phyloP scores from a whole-genome alignment of 2,329 filamentous ascomycete genomes.

The Colletotrichum somersetense region DNA sequence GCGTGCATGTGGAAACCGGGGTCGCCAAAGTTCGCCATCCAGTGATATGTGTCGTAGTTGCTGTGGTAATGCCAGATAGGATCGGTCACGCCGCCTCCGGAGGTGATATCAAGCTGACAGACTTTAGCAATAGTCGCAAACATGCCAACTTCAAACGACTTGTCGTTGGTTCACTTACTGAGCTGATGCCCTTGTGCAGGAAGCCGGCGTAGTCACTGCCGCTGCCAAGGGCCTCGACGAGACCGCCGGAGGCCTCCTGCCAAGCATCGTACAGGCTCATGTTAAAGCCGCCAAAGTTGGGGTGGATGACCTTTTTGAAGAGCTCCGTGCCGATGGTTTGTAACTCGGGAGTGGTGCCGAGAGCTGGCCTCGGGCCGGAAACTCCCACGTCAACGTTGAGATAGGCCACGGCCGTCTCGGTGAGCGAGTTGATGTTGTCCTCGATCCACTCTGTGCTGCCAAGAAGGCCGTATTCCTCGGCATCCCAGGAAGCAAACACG shows the following conservation, averaged over 20 bases:
- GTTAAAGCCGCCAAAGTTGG: slow-evolving; percentile 67
- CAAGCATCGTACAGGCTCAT: slow-evolving; percentile 57
- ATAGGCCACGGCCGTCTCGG: slow-evolving; percentile 78
- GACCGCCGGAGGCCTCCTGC: slow-evolving; percentile 51
- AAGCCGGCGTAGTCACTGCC: slow-evolving; percentile 78
- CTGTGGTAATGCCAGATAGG: slow-evolving; percentile 80
- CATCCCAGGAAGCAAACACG: slow-evolving; percentile 80
- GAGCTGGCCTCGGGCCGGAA: slow-evolving; percentile 67
- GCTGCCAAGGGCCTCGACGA: slow-evolving; percentile 69
- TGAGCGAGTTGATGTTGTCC: slow-evolving; percentile 83
- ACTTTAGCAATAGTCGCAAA: slow-evolving; percentile 40
- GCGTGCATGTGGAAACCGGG: slow-evolving; percentile 71
- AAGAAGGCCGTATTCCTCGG: slow-evolving; percentile 82
- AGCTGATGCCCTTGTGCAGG: slow-evolving; percentile 64
- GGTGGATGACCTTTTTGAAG: slow-evolving; percentile 68
- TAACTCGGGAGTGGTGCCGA: slow-evolving; percentile 74
- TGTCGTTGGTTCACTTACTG: slow-evolving; percentile 48
- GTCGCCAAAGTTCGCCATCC: slow-evolving; percentile 87
- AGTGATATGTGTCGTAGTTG: slow-evolving; percentile 87
- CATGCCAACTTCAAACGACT: slow-evolving; percentile 48
- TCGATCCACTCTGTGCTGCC: slow-evolving; percentile 91
- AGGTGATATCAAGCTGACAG: slow-evolving; percentile 70
- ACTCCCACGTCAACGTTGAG: slow-evolving; percentile 83
- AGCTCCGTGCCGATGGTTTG: slow-evolving; percentile 74
- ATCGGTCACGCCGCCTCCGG: slow-evolving; percentile 57